phyloP scores from a whole-genome alignment of 306 rosid species.

The Medicago ruthenica region DNA sequence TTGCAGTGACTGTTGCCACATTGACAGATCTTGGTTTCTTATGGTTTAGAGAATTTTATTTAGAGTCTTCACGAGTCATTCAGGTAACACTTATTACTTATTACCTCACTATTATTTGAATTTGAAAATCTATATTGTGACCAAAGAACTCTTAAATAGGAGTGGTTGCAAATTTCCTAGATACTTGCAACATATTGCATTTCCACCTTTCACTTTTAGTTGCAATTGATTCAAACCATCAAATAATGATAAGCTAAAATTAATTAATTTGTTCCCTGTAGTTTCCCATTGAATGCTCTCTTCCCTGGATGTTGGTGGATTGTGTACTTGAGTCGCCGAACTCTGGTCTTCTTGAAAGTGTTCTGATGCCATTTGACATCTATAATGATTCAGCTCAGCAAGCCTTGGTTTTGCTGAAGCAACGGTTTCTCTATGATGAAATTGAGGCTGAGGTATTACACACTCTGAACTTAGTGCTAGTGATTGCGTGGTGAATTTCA shows the following conservation, averaged over 20 bases:
- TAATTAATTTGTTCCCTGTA: slow-evolving; percentile 46
- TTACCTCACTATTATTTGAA: slow-evolving; percentile 31
- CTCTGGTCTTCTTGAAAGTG: slow-evolving; percentile 88
- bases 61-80: slow-evolving; percentile 98
- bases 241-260: slow-evolving; percentile 36
- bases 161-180: slow-evolving; percentile 12
- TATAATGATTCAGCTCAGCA: slow-evolving; percentile 97
- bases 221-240: slow-evolving; percentile 33
- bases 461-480: slow-evolving; percentile 31
- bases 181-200: slow-evolving; percentile 44
- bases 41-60: slow-evolving; percentile 96
- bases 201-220: slow-evolving; percentile 34
- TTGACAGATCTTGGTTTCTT: slow-evolving; percentile 97
- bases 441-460: slow-evolving; percentile 94
- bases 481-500: slow-evolving; percentile 35
- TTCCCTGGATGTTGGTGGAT: slow-evolving; percentile 99
- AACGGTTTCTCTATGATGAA: slow-evolving; percentile 95
- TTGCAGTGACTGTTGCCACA: slow-evolving; percentile 83
- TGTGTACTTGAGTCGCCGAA: slow-evolving; percentile 89
- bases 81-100: slow-evolving; percentile 64
- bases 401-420: slow-evolving; percentile 90
- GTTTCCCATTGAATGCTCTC: slow-evolving; percentile 98
- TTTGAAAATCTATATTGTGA: slow-evolving; percentile 23
- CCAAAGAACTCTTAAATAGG: slow-evolving; percentile 20
- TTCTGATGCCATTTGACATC: slow-evolving; percentile 90